Base-by-base conservation (phyloP, 140 eudicot genomes). In the Flaveria floridana region DNA sequence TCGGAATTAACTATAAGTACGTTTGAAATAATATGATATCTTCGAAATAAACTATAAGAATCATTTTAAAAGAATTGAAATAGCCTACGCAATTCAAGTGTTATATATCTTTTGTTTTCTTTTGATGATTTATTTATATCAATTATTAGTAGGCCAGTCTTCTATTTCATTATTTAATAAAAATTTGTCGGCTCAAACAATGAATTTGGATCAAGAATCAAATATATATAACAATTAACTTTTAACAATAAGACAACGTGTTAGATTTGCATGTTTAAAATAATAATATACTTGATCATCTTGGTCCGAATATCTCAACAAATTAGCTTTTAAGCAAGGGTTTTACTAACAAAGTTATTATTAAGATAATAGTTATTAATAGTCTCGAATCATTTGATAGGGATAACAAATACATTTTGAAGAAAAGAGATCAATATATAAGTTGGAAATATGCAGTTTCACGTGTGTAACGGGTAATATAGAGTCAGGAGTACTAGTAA, bases 61-160 rank as follows among this genome's bases (percentile, higher is more conserved):
- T 19, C 25, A 55, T 55, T 55, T 55, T 14, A 55, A 55, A 55
- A 55, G 25, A 55, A 55, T 18, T 16, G 20, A 55, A 55, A 55
- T 55, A 18, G 62, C 62, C 62, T 20, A 18, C 23, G 62, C 28
- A 55, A 55, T 55, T 18, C 37, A 65, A 10, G 11, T 71, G 25
- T 30, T 34, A 52, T 51, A 71, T 30, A 14, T 52, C 6, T 71
- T 55, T 72, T 55, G 68, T 72, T 72, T 37, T 72, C 28, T 72
- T 56, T 72, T 72, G 39, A 56, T 72, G 41, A 19, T 55, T 50
- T 50, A 37, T 55, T 50, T 50, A 61, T 13, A 26, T 26, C 7
- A 61, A 15, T 25, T 12, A 25, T 26, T 61, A 16, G 55, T 13
- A 48, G 55, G 16, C 6, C 3, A 3, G 14, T 48, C 7, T 48